A percentile compares a stretch with the other conserved stretches of the same genome.
These are phyloP conservation scores for Candida yuanshanica DNA, from an alignment of 805 yeast species.

Conservation along the genomic window DNA sequence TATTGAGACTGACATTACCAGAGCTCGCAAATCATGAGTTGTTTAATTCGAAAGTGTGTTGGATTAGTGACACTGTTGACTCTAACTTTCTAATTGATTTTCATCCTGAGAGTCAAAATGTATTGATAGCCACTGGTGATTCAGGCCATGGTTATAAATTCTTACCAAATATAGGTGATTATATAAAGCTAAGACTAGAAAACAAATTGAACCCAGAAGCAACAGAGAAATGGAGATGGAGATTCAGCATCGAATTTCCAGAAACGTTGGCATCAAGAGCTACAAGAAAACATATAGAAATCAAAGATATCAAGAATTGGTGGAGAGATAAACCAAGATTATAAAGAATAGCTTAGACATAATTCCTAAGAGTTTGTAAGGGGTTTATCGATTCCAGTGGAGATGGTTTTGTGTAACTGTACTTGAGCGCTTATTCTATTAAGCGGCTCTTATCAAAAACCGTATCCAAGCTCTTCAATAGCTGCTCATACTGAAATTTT, in stretches of 20 bases:
- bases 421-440: constrained; percentile 6
- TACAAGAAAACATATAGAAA: constrained; percentile 14
- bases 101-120: constrained; percentile 28
- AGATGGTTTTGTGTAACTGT: neutral
- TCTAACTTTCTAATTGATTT: constrained; percentile 36
- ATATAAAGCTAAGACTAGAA: constrained; percentile 30
- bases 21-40: constrained; percentile 31
- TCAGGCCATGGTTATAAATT: constrained; percentile 44
- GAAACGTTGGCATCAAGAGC: constrained; percentile 11
- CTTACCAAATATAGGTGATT: constrained; percentile 41
- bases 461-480: constrained; percentile 4
- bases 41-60: constrained; percentile 31
- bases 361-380: neutral
- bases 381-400: neutral
- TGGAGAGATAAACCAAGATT: constrained; percentile 2
- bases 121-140: constrained; percentile 42
- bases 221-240: constrained; percentile 29
- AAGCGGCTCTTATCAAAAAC: constrained; percentile 3
- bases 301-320: constrained; percentile 14
- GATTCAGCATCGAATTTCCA: constrained; percentile 16
- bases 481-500: constrained; percentile 3
- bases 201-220: constrained; percentile 23
- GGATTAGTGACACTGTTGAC: constrained; percentile 38
- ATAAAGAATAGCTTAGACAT: neutral
- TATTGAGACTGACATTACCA: constrained; percentile 33